These are phyloP conservation scores for Arachis stenosperma DNA, from an alignment of 306 rosid genomes.

Conservation along the genomic window DNA sequence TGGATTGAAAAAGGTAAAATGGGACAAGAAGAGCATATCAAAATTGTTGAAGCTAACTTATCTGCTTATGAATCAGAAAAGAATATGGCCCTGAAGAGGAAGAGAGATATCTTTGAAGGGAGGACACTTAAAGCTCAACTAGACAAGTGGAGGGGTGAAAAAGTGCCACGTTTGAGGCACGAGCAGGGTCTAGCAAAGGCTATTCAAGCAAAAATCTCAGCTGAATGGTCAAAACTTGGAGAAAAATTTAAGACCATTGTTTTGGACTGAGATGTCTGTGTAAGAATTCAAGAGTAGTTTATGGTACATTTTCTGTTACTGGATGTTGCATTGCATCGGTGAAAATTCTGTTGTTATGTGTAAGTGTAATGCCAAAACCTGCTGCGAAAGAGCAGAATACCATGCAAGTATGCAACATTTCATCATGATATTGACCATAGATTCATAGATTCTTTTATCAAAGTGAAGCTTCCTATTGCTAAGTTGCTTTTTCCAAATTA, in stretches of 20 bases:
- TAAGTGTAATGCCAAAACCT: no score
- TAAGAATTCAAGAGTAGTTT: not conserved
- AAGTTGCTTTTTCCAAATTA: no score
- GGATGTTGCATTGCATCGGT: no score
- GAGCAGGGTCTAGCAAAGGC: not conserved
- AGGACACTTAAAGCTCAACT: not conserved
- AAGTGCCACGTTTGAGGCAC: not conserved
- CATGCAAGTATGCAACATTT: no score
- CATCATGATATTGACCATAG: no score
- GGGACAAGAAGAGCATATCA: conserved; percentile 5
- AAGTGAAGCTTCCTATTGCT: no score
- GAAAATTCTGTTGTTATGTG: no score
- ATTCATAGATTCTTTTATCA: no score
- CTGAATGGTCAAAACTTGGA: not conserved
- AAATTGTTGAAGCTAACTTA: not conserved
- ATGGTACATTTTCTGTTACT: not conserved
- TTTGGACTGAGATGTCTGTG: not conserved
- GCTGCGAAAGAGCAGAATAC: no score
- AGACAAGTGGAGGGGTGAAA: conserved; percentile 1
- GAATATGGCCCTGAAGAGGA: not conserved
- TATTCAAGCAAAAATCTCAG: not conserved
- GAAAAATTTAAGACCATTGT: conserved; percentile 1
- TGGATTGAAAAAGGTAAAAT: not conserved
- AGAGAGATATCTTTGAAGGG: conserved; percentile 18
- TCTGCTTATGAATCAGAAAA: not conserved